Conservation (phyloP, 75 land plant species). For the Sequoia sempervirens region DNA sequence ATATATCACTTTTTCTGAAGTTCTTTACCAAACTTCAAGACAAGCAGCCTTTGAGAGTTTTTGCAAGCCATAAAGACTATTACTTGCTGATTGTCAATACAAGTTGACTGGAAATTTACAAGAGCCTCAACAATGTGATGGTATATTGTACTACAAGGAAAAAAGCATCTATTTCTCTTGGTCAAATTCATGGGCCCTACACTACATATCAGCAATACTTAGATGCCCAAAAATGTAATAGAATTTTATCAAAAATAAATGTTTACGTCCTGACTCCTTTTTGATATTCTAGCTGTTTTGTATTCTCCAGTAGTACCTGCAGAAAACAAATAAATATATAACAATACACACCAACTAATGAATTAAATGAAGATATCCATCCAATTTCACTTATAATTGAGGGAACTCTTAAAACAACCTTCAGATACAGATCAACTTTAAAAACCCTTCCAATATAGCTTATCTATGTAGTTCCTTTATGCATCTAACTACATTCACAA, state of each 20-base stretch:
- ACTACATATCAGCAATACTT: neutral
- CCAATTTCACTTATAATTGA: neutral
- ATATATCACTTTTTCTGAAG: neutral
- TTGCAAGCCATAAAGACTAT: neutral
- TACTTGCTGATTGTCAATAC: neutral
- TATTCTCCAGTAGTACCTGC: conserved; percentile 9
- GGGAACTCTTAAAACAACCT: neutral
- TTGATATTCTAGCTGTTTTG: conserved; percentile 10
- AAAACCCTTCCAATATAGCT: neutral
- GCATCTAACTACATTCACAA: neutral
- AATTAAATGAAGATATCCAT: neutral
- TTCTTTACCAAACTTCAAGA: neutral
- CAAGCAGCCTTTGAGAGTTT: neutral
- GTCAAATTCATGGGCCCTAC: neutral
- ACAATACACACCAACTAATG: neutral
- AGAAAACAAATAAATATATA: conserved; percentile 1
- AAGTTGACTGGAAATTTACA: neutral
- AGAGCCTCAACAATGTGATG: neutral
- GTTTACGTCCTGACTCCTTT: conserved; percentile 1
- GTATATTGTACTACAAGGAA: neutral
- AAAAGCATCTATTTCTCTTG: neutral
- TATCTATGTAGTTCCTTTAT: neutral
- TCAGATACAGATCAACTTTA: neutral
- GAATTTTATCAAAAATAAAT: neutral
- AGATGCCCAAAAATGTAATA: neutral